phyloP scores from a whole-genome alignment of 768 basidiomycete genomes.

The Trametes cinnabarina region DNA sequence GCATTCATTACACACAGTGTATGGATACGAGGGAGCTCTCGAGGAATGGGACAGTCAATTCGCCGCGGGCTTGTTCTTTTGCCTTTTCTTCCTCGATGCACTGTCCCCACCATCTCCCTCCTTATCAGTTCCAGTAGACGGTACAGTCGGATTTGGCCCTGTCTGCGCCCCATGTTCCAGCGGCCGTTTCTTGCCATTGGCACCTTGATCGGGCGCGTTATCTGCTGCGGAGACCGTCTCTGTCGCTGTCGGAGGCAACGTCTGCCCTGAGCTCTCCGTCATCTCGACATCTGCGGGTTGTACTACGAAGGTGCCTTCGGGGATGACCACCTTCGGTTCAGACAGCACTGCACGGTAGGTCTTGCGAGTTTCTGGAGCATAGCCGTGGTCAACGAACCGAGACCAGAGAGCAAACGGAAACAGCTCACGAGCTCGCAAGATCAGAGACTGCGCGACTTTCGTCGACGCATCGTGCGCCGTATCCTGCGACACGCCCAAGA shows the following conservation, averaged over 20 bases:
- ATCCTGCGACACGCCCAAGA: slow-evolving; percentile 71
- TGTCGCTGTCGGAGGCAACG: not conserved
- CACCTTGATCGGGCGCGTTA: not conserved
- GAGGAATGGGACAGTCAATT: too few species aligned
- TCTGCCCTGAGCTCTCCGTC: not conserved
- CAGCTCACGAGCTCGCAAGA: slow-evolving; percentile 69
- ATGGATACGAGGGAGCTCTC: too few species aligned
- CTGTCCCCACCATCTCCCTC: slow-evolving; percentile 1
- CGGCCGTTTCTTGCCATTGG: slow-evolving; percentile 9
- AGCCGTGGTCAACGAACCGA: not conserved
- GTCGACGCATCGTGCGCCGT: slow-evolving; percentile 61
- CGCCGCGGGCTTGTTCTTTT: slow-evolving; percentile 11
- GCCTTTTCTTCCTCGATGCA: slow-evolving; percentile 23
- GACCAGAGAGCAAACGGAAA: not conserved
- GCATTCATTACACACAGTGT: too few species aligned
- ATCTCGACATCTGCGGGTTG: not conserved
- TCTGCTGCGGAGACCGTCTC: not conserved
- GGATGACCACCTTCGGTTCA: slow-evolving; percentile 66
- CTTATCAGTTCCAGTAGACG: not conserved
- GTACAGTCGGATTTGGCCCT: not conserved
- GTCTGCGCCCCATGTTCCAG: slow-evolving; percentile 4
- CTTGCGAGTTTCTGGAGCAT: slow-evolving; percentile 64
- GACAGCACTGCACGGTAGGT: slow-evolving; percentile 80
- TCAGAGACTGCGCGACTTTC: slow-evolving; percentile 59
- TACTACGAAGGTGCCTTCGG: slow-evolving; percentile 20